Evolutionary conservation across 495 filamentous ascomycete genomes (phyloP).

Genomic region (Choiromyces venosus): DNA sequence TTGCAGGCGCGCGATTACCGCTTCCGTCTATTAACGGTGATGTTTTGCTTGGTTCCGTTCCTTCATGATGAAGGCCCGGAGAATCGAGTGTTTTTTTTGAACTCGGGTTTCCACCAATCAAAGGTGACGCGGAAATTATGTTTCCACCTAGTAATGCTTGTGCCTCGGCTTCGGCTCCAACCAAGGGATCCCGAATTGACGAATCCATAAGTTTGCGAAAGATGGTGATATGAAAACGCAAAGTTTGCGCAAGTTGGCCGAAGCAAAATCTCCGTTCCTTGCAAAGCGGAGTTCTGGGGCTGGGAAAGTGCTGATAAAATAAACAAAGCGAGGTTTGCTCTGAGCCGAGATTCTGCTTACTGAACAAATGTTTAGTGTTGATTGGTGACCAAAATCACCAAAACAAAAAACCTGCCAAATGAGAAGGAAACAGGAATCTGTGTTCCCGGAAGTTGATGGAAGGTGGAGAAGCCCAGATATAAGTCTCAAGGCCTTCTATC

Average conservation of each 20-base stretch:
- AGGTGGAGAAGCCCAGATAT: not conserved
- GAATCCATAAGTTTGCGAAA: not conserved
- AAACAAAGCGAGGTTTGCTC: not conserved
- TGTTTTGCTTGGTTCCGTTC: constrained; percentile 8
- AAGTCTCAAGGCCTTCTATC: not conserved
- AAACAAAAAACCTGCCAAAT: not conserved
- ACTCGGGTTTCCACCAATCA: not conserved
- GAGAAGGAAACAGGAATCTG: not conserved
- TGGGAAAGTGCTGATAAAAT: not conserved
- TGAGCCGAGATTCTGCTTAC: not conserved
- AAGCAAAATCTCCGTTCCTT: not conserved
- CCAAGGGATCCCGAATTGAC: not conserved
- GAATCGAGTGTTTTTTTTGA: not conserved
- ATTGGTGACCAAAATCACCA: not conserved
- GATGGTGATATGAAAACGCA: not conserved
- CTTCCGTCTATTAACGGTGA: constrained; percentile 11
- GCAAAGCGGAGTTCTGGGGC: not conserved
- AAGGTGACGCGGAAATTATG: not conserved
- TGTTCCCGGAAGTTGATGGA: not conserved
- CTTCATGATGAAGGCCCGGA: not conserved
- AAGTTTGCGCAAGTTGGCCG: not conserved
- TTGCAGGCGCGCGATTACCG: not conserved
- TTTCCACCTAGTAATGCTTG: not conserved
- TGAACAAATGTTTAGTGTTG: not conserved
- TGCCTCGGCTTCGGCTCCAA: not conserved